These are phyloP conservation scores for Coemansia sp. DNA, from an alignment of 192 early-diverging fungal species.

Conservation along the genomic window DNA sequence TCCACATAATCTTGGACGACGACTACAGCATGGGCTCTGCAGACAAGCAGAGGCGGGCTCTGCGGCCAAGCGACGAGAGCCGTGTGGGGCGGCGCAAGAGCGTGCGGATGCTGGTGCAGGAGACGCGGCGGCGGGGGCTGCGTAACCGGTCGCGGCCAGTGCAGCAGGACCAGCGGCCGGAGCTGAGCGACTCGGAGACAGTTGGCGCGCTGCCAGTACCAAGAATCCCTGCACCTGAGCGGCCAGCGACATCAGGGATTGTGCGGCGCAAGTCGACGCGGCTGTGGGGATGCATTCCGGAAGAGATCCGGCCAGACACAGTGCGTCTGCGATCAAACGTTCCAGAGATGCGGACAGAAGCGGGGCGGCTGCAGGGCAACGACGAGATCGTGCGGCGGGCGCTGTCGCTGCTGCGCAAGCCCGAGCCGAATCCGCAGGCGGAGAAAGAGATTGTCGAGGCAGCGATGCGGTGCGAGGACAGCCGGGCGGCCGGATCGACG, in stretches of 20 bases:
- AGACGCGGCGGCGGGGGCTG: slow-evolving; percentile 24
- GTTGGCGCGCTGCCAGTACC: background rate
- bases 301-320: slow-evolving; percentile 46
- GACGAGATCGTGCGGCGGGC: slow-evolving; percentile 51
- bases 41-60: slow-evolving; percentile 2
- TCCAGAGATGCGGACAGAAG: background rate
- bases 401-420: slow-evolving; percentile 47
- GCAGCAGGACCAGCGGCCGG: slow-evolving; percentile 10
- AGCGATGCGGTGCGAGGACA: slow-evolving; percentile 42
- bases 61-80: slow-evolving; percentile 8
- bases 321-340: background rate
- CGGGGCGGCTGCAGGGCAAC: background rate
- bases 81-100: slow-evolving; percentile 48
- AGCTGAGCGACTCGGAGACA: background rate
- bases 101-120: slow-evolving; percentile 55
- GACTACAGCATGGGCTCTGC: background rate
- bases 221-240: background rate
- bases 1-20: slow-evolving; percentile 45
- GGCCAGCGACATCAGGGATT: slow-evolving; percentile 18
- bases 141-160: background rate
- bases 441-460: slow-evolving; percentile 51
- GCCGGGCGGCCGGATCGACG: slow-evolving; percentile 33
- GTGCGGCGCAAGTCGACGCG: slow-evolving; percentile 55
- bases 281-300: slow-evolving; percentile 52
- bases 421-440: slow-evolving; percentile 46